Base-by-base conservation (phyloP, 2,329 filamentous ascomycete species). In the Botrytis byssoidea region DNA sequence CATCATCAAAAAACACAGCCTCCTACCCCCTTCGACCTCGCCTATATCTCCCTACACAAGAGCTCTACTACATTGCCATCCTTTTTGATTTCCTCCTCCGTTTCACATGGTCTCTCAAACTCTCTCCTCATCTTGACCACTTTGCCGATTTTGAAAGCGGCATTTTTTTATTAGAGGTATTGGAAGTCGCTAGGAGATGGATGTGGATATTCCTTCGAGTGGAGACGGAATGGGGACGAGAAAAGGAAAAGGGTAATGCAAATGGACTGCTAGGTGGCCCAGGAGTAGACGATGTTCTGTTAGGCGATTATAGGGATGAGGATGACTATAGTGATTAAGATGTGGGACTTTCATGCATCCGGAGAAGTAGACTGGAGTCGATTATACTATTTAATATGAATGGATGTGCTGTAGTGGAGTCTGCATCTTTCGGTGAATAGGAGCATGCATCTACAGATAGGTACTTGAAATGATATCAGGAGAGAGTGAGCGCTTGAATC, bases 151-250 rank as follows among this genome's bases (percentile, higher is more conserved):
- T 94, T 70, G 96, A 98, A 84, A 91, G 91, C 72, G 93, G 93
- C 12, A 93, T 98, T 63, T 99, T 98, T 81, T 79, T 95, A 40
- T 89, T 98, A 79, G 92, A 98, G 85, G 87, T 93, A 63, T 85
- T 97, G 18, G 96, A 99, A 84, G 92, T 98, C 29, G 86, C 93
- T 64, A 88, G 96, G 66, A 88, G 96, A 73, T 98, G 95, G 94
- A 88, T 98, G 75, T 99, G 96, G 96, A 94, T 98, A 73, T 98
- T 98, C 83, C 93, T 98, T 83, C 89, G 96, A 16, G 91, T 97
- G 59, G 96, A 99, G 85, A 95, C 94, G 35, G 96, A 99, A 85
- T 97, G 93, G 92, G 88, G 93, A 83, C 85, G 90, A 83, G 66
- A 69, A 42, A 69, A 69, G 63, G 71, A 72, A 20, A 87, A 83